Evolutionary conservation across 768 basidiomycete species (phyloP).

Genomic region (Wakefieldia striispora): DNA sequence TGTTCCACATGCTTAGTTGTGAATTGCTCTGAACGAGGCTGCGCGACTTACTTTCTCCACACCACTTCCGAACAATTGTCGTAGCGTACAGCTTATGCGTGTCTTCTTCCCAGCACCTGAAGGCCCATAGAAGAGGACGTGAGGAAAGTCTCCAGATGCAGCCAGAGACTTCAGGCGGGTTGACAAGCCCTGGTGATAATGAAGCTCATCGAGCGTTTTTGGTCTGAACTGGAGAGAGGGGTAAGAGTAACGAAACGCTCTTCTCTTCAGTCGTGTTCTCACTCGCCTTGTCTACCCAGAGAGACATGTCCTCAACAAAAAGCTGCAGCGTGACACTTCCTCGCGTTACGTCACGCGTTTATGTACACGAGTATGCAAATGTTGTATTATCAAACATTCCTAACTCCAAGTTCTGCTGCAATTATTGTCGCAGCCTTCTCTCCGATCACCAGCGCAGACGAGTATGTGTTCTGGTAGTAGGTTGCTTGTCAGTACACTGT

Average conservation of each 20-base stretch:
- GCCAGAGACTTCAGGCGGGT: slow-evolving; percentile 78
- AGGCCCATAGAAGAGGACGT: slow-evolving; percentile 96
- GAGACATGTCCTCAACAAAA: slow-evolving; percentile 45
- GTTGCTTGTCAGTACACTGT: neutral
- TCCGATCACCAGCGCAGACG: slow-evolving; percentile 24
- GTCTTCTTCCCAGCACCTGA: slow-evolving; percentile 99
- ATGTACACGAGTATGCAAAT: neutral
- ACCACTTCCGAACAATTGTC: slow-evolving; percentile 86
- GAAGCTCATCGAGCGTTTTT: slow-evolving; percentile 75
- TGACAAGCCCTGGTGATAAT: slow-evolving; percentile 85
- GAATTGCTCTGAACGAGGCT: neutral
- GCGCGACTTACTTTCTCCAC: slow-evolving; percentile 78
- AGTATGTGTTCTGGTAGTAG: slow-evolving; percentile 21
- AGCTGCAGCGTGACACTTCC: slow-evolving; percentile 2
- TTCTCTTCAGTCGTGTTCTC: neutral
- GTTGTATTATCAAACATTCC: slow-evolving; percentile 6
- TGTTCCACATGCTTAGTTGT: slow-evolving; percentile 31
- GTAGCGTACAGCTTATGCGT: slow-evolving; percentile 83
- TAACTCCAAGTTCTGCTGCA: slow-evolving; percentile 22
- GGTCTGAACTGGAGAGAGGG: slow-evolving; percentile 70
- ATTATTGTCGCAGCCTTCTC: slow-evolving; percentile 25
- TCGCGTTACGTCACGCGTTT: slow-evolving; percentile 35
- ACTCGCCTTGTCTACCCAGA: slow-evolving; percentile 59
- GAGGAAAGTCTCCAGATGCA: slow-evolving; percentile 91
- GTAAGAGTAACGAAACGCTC: slow-evolving; percentile 1